Evolutionary conservation across 1,284 basidiomycete species (phyloP).

Genomic region (Meripilus lineatus): DNA sequence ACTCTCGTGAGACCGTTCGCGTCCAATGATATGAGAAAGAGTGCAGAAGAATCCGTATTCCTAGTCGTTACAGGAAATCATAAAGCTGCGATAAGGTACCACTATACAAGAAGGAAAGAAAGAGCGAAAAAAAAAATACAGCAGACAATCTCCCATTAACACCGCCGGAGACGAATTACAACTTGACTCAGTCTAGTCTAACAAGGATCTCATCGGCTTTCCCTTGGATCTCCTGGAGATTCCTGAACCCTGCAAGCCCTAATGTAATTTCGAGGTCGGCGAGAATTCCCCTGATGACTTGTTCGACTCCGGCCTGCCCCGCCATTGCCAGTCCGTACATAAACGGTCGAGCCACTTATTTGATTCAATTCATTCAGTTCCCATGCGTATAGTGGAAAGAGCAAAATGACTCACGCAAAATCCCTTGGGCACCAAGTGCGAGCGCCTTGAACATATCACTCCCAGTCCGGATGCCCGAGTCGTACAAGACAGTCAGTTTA

Average conservation of each 20-base stretch:
- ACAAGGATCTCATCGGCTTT: slow-evolving; percentile 27
- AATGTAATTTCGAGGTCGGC: slow-evolving; percentile 48
- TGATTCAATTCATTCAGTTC: too few species aligned
- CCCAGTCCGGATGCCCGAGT: slow-evolving; percentile 75
- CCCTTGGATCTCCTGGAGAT: slow-evolving; percentile 31
- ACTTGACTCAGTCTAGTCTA: too few species aligned
- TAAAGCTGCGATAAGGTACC: too few species aligned
- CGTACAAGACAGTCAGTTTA: slow-evolving; percentile 69
- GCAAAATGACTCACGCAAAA: slow-evolving; percentile 51
- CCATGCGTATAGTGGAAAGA: neutral
- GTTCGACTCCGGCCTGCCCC: slow-evolving; percentile 45
- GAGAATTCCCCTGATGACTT: slow-evolving; percentile 41
- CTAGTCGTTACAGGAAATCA: too few species aligned
- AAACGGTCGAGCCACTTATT: slow-evolving; percentile 34
- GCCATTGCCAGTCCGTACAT: slow-evolving; percentile 47
- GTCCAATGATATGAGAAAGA: too few species aligned
- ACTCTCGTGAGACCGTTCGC: too few species aligned
- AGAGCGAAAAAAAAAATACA: too few species aligned
- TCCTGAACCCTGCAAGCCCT: slow-evolving; percentile 34
- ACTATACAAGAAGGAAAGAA: too few species aligned
- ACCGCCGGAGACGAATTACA: too few species aligned
- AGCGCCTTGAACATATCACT: slow-evolving; percentile 74
- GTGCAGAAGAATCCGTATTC: too few species aligned
- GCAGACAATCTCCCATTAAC: too few species aligned
- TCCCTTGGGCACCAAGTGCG: slow-evolving; percentile 63